Conservation (phyloP, 2,329 filamentous ascomycete species). For the Leptosphaerulina australis region DNA sequence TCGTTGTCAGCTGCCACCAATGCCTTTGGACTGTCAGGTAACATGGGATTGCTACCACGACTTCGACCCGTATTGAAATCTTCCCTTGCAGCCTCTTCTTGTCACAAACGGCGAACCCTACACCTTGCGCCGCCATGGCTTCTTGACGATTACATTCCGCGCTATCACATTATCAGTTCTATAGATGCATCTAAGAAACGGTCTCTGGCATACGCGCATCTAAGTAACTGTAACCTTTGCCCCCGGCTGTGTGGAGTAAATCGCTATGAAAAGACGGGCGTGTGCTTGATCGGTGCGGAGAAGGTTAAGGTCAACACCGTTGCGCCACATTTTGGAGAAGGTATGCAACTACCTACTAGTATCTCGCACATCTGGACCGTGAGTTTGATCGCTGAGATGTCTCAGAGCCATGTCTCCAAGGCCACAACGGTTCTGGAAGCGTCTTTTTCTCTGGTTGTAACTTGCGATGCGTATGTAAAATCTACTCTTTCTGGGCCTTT, state of each 20-base stretch:
- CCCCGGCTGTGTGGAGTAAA: conserved; percentile 79
- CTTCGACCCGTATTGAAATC: conserved; percentile 19
- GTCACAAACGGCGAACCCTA: conserved; percentile 42
- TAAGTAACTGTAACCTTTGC: conserved; percentile 81
- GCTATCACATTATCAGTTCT: conserved; percentile 71
- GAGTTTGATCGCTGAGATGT: conserved; percentile 2
- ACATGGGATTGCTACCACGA: conserved; percentile 20
- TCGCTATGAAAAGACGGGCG: conserved; percentile 77
- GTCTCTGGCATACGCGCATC: conserved; percentile 73
- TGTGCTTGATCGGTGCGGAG: conserved; percentile 75
- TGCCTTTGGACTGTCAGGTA: conserved; percentile 7
- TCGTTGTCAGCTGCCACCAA: conserved; percentile 4
- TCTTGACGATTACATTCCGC: conserved; percentile 73
- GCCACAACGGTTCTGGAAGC: conserved; percentile 77
- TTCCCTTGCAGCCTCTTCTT: not conserved
- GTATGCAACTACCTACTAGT: conserved; percentile 9
- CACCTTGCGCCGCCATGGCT: conserved; percentile 70
- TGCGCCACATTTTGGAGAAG: conserved; percentile 82
- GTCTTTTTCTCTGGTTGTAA: conserved; percentile 84
- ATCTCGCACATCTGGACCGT: not conserved
- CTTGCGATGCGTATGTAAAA: conserved; percentile 66
- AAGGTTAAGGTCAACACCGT: conserved; percentile 82
- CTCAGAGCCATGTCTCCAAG: conserved; percentile 78
- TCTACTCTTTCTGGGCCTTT: conserved; percentile 38
- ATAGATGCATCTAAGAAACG: conserved; percentile 75